Evolutionary conservation across 495 filamentous ascomycete genomes (phyloP).

Genomic region (Daldinia caldariorum): DNA sequence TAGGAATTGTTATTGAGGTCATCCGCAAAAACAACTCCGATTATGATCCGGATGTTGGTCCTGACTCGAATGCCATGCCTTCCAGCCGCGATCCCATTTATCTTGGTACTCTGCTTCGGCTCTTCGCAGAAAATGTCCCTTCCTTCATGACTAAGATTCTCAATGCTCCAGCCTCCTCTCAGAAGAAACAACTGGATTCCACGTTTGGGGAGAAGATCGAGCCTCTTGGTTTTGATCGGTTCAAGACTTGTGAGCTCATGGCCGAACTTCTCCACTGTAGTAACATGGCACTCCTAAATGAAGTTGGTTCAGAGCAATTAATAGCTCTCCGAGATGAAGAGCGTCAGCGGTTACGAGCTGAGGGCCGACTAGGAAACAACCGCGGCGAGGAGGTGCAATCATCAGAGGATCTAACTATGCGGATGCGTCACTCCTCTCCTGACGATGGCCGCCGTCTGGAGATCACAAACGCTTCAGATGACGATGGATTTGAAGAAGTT

Average conservation of each 20-base stretch:
- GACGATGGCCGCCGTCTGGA: constrained; percentile 67
- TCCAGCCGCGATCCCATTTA: constrained; percentile 95
- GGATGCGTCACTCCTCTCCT: constrained; percentile 57
- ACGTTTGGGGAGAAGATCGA: constrained; percentile 93
- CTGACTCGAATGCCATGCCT: constrained; percentile 78
- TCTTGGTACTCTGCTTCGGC: constrained; percentile 87
- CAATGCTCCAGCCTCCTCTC: constrained; percentile 60
- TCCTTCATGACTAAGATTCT: constrained; percentile 94
- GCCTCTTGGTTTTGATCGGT: constrained; percentile 94
- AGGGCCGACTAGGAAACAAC: constrained; percentile 64
- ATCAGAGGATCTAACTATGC: constrained; percentile 58
- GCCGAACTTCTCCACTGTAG: constrained; percentile 97
- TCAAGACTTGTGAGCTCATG: constrained; percentile 99
- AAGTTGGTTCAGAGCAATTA: constrained; percentile 88
- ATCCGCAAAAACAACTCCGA: constrained; percentile 99
- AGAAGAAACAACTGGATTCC: constrained; percentile 55
- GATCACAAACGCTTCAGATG: constrained; percentile 81
- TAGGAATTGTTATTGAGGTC: constrained; percentile 97
- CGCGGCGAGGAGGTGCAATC: constrained; percentile 52
- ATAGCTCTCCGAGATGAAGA: constrained; percentile 83
- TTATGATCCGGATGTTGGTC: constrained; percentile 90
- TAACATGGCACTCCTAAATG: constrained; percentile 97
- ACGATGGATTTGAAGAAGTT: constrained; percentile 96
- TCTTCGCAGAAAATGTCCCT: constrained; percentile 91
- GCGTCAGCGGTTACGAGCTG: constrained; percentile 76